Base-by-base conservation (phyloP, 2,329 filamentous ascomycete genomes). In the Colletotrichum graminicola region DNA sequence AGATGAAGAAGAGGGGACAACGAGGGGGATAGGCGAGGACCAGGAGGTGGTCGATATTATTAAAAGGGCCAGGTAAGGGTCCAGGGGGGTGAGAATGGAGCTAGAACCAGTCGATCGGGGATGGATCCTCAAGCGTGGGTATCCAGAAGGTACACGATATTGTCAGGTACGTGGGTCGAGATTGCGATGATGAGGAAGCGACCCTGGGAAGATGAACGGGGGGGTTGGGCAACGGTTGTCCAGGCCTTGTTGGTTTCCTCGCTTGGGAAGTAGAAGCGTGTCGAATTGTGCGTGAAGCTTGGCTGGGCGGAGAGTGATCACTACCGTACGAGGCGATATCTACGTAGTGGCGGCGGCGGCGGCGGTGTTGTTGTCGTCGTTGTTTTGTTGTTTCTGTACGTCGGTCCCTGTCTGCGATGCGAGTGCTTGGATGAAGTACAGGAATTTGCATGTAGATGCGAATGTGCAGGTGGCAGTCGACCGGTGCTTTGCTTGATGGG, bases 1-100 rank as follows among this genome's bases (percentile, higher is more conserved):
- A 73, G 72, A 43, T 70, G 73, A 72, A 70, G 62, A 65, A 62
- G 75, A 77, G 68, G 77, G 72, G 74, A 75, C 66, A 65, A 56
- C 36, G 34, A 61, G 64, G 75, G 36, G 71, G 76, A 76, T 75
- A 75, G 74, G 74, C 76, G 75, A 77, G 75, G 76, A 45, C 71
- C 73, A 67, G 71, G 71, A 73, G 71, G 59, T 74, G 75, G 67
- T 73, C 67, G 67, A 74, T 75, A 74, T 71, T 73, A 76, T 73
- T 74, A 73, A 76, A 75, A 77, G 75, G 74, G 72, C 67, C 63
- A 73, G 71, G 73, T 62, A 66, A 71, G 73, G 73, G 73, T 74
- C 67, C 71, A 66, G 71, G 73, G 73, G 63, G 66, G 60, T 69
- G 71, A 60, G 61, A 70, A 67, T 54, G 64, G 71, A 74, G 73